Base-by-base conservation (phyloP, 202 grass and related monocot species). In the Alloteropsis angusta region DNA sequence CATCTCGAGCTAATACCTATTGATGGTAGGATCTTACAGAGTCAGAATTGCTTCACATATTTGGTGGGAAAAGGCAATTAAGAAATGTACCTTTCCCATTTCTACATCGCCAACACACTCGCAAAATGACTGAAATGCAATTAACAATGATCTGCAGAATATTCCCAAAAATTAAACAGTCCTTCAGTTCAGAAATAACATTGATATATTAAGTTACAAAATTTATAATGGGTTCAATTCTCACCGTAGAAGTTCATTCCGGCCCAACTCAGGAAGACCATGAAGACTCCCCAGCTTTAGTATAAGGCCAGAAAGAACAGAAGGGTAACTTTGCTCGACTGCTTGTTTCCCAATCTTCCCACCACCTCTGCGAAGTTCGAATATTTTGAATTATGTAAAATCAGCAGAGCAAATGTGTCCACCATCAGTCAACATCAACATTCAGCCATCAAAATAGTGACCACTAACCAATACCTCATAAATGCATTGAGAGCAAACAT, bases 71-170 rank as follows among this genome's bases (percentile, higher is more conserved):
- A 82, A 57, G 61, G 35, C 36, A 53, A 47, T 76, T 80, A 26
- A 71, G 80, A 54, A 71, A 80, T 77, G 38, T 46, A 97, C 94
- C 94, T 97, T 97, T 64, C 91, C 89, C 91, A 97, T 94, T 85
- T 97, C 91, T 65, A 90, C 84, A 79, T 97, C 91, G 6, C 91
- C 95, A 81, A 94, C 90, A 78, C 91, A 97, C 66, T 97, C 95
- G 65, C 95, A 97, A 75, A 97, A 97, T 79, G 95, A 94, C 75
- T 92, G 89, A 90, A 97, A 94, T 64, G 95, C 89, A 65, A 89
- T 85, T 84, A 97, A 82, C 77, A 97, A 83, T 13, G 71, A 80
- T 76, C 95, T 97, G 81, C 71, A 90, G 60, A 76, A 65, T 67
- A 82, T 67, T 19, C 15, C 19, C n/a, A 39, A 16, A 22, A 70